Base-by-base conservation (phyloP, 257 asterid genomes). In the Nicotiana tabacum region DNA sequence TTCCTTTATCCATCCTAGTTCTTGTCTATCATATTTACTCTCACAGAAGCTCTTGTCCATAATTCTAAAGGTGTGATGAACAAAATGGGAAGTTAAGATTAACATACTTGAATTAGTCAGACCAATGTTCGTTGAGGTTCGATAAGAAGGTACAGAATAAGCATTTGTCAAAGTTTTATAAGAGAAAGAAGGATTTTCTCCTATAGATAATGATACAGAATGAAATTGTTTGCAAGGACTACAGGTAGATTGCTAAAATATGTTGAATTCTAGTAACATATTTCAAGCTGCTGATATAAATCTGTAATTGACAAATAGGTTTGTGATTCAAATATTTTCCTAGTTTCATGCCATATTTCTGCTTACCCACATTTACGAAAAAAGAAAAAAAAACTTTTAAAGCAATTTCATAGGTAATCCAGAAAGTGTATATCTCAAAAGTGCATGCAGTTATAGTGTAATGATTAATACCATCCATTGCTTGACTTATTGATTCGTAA, bases 391-490 rank as follows among this genome's bases (percentile, higher is more conserved):
- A 46, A 27, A 0, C 2, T n/a, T 16, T 48, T 39, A 48, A 48
- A 39, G 58, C 46, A 74, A 67, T 7, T 67, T 13, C 53, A 67
- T 35, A 77, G 51, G 51, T 56, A 58, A 57, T 35, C 10, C 21
- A 17, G 8, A 18, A 58, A 65, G 64, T 21, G 18, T 6, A 65
- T 37, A 81, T 80, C n/a, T 39, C 58, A 48, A 80, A 43, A 62
- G 83, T 43, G 9, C 10, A 76, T 62, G 68, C 30, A 58, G 30
- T 29, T 70, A 58, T 15, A 39, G 17, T 30, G 77, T 37, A 1
- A 32, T 46, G 46, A 78, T 66, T 72, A 86, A 81, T 91, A 94
- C 99, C 99, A 77, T 92, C 99, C 97, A 92, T 95, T 43, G 99
- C 97, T 89, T 91, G 97, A 86, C 84, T 91, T 82, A 91, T 90